Evolutionary conservation across 192 early-diverging fungal genomes (phyloP).

Genomic region (Chytriomyces sp.): DNA sequence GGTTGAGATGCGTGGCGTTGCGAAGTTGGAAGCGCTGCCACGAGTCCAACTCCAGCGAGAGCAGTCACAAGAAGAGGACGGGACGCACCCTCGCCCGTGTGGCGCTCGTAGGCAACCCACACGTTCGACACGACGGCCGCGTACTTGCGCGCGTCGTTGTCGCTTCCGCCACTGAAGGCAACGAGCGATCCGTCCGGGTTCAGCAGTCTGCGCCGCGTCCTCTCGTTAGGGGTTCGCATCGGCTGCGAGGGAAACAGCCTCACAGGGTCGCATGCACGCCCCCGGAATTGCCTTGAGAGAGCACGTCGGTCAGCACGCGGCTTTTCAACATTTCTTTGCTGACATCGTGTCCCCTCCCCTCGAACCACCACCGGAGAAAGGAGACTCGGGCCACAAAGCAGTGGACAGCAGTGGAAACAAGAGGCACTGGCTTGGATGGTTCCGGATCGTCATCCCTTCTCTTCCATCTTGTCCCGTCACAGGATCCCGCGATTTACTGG

Average conservation of each 20-base stretch:
- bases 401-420: too few species aligned
- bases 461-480: too few species aligned
- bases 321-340: constrained; percentile 44
- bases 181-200: constrained; percentile 46
- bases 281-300: constrained; percentile 37
- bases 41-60: neutral
- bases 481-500: too few species aligned
- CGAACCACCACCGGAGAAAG: too few species aligned
- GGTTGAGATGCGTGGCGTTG: neutral
- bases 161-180: constrained; percentile 41
- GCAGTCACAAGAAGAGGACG: neutral
- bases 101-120: constrained; percentile 50
- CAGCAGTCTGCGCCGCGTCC: constrained; percentile 33
- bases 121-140: constrained; percentile 46
- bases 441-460: too few species aligned
- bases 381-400: too few species aligned
- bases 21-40: neutral
- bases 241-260: neutral
- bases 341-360: too few species aligned
- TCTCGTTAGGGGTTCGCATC: too few species aligned
- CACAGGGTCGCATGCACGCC: constrained; percentile 43
- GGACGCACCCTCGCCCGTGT: constrained; percentile 33
- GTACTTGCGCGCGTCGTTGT: constrained; percentile 34
- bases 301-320: constrained; percentile 38
- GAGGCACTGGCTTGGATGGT: too few species aligned